These are phyloP conservation scores for Starmerella cellae DNA, from an alignment of 805 yeast species.

Conservation along the genomic window DNA sequence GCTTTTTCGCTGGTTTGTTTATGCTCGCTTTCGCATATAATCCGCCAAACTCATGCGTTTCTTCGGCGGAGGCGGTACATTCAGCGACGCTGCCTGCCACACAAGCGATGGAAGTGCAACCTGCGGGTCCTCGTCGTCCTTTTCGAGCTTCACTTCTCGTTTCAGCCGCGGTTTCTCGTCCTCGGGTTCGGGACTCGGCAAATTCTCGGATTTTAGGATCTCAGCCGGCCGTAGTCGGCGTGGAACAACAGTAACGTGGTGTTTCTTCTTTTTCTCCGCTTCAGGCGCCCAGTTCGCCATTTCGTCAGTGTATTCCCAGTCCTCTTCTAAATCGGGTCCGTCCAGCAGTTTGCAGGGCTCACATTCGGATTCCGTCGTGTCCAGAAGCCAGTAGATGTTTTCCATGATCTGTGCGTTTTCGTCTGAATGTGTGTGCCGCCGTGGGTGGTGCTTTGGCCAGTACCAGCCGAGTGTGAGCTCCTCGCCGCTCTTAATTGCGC, in stretches of 20 bases:
- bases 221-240: not conserved
- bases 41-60: conserved; percentile 20
- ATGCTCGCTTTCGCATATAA: conserved; percentile 15
- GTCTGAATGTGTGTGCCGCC: conserved; percentile 23
- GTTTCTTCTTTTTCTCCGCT: not conserved
- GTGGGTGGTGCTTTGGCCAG: conserved; percentile 76
- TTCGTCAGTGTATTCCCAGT: conserved; percentile 7
- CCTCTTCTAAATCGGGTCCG: conserved; percentile 9
- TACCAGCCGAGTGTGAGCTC: conserved; percentile 78
- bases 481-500: conserved; percentile 45
- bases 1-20: no score
- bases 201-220: not conserved
- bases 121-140: not conserved
- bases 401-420: not conserved
- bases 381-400: conserved; percentile 13
- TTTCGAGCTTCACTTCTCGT: not conserved
- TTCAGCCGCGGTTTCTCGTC: not conserved
- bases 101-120: conserved; percentile 6
- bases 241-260: not conserved
- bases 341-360: not conserved
- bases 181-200: not conserved
- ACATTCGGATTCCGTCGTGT: conserved; percentile 2
- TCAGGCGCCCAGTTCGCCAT: not conserved
- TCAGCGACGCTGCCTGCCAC: conserved; percentile 15
- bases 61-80: conserved; percentile 12